These are phyloP conservation scores for Kurtzmaniella quercitrusa DNA, from an alignment of 1,139 yeast species.

Conservation along the genomic window DNA sequence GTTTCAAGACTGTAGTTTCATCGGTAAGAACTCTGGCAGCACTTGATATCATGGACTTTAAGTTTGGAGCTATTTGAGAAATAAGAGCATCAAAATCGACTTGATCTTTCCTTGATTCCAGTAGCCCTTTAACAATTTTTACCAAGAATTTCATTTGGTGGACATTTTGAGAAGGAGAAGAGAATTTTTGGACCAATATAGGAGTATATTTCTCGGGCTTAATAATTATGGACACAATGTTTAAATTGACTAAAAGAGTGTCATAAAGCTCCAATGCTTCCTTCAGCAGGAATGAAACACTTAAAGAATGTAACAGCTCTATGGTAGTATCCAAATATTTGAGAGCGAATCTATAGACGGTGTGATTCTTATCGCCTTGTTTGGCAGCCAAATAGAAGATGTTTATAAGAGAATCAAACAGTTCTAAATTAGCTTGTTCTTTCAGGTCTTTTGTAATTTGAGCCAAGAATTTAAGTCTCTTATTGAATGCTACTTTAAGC, in stretches of 20 bases:
- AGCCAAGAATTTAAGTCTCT: slow-evolving; percentile 31
- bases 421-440: slow-evolving; percentile 34
- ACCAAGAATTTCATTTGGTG: slow-evolving; percentile 29
- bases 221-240: slow-evolving; percentile 40
- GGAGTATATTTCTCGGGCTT: slow-evolving; percentile 32
- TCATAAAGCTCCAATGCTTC: slow-evolving; percentile 20
- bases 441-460: slow-evolving; percentile 31
- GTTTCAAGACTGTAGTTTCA: not conserved
- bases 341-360: slow-evolving; percentile 41
- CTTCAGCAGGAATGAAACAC: slow-evolving; percentile 16
- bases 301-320: slow-evolving; percentile 20
- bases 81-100: slow-evolving; percentile 21
- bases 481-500: slow-evolving; percentile 31
- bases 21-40: slow-evolving; percentile 26
- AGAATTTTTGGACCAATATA: slow-evolving; percentile 21
- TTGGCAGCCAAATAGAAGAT: slow-evolving; percentile 42
- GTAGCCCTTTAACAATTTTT: slow-evolving; percentile 35
- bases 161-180: slow-evolving; percentile 23
- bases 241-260: slow-evolving; percentile 31
- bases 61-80: slow-evolving; percentile 16
- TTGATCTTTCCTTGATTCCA: slow-evolving; percentile 26
- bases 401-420: slow-evolving; percentile 40
- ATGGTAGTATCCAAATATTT: slow-evolving; percentile 36
- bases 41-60: slow-evolving; percentile 28
- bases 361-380: slow-evolving; percentile 26